These are phyloP conservation scores for Tolypocladium tundrense DNA, from an alignment of 2,329 filamentous ascomycete genomes.

Conservation along the genomic window DNA sequence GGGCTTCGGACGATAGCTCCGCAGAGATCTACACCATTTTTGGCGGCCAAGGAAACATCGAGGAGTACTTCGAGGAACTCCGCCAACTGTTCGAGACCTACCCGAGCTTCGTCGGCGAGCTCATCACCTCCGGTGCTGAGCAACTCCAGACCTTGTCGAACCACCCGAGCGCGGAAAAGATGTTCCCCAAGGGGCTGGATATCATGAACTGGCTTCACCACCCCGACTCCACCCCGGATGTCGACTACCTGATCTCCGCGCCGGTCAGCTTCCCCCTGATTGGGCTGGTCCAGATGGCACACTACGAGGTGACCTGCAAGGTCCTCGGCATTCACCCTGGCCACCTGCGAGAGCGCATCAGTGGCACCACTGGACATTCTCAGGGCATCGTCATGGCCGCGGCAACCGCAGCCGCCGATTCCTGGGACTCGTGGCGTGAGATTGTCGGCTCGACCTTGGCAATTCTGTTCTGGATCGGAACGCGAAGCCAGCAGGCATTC, in stretches of 20 bases:
- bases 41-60: constrained; percentile 95
- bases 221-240: constrained; percentile 80
- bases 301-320: constrained; percentile 92
- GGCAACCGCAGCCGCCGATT: constrained; percentile 78
- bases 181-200: constrained; percentile 95
- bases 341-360: constrained; percentile 72
- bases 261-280: constrained; percentile 95
- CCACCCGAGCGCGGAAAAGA: constrained; percentile 81
- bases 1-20: constrained; percentile 74
- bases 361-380: constrained; percentile 89
- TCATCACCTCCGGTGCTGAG: constrained; percentile 72
- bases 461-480: constrained; percentile 97
- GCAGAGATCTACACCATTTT: constrained; percentile 90
- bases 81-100: constrained; percentile 87
- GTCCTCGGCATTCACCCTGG: constrained; percentile 83
- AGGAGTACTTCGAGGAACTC: constrained; percentile 98
- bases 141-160: constrained; percentile 77
- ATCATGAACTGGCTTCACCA: constrained; percentile 88
- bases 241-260: constrained; percentile 87
- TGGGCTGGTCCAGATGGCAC: constrained; percentile 87
- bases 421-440: constrained; percentile 85
- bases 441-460: constrained; percentile 72
- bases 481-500: constrained; percentile 94
- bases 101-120: constrained; percentile 77
- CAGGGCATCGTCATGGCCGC: constrained; percentile 93